Evolutionary conservation across 192 early-diverging fungal species (phyloP), one percentile per base, ranked within the genome.

Genomic region (Physocladia obscura): DNA sequence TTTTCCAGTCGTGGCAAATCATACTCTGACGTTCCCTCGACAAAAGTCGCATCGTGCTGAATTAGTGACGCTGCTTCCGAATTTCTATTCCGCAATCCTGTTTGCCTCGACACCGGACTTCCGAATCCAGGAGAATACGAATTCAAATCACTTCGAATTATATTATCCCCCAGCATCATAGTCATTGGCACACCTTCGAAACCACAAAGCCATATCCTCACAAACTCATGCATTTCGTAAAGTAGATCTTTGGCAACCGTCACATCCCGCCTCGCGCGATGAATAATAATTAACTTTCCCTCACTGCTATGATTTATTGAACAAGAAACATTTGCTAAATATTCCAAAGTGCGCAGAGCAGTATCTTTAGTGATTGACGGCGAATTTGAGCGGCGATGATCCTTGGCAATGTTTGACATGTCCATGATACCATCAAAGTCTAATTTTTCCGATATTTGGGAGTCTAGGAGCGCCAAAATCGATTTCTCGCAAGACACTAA

Each of bases 161-260:
- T n/a, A n/a, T n/a, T n/a, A n/a, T n/a, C n/a, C n/a, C n/a, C 36
- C 8, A 35, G 56, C 24, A 26, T 24, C 1, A 57, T 15, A 6
- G 36, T 62, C 38, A 44, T 4, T 17, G 59, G 34, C n/a, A 52
- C 15, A 0, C 26, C 65, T 36, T 68, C 65, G n/a, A 68, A 68
- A 2, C 65, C 65, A 22, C 35, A 21, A 13, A 68, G n/a, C 65
- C 65, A 68, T 26, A 57, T 29, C 29, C 65, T 34, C 34, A 68
- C 54, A 68, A 68, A 68, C 54, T 68, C 65, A 38, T 68, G 65
- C 65, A 68, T 68, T 30, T 68, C 65, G 29, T 56, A 52, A 8
- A 68, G 52, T 37, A 68, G 21, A 26, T 68, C 65, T 40, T 68
- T 68, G 11, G 65, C 65, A 6, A 44, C 54, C 8, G 52, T 30